Conservation (phyloP, 352 stramenopile genomes). For the Phytophthora citrophthora region DNA sequence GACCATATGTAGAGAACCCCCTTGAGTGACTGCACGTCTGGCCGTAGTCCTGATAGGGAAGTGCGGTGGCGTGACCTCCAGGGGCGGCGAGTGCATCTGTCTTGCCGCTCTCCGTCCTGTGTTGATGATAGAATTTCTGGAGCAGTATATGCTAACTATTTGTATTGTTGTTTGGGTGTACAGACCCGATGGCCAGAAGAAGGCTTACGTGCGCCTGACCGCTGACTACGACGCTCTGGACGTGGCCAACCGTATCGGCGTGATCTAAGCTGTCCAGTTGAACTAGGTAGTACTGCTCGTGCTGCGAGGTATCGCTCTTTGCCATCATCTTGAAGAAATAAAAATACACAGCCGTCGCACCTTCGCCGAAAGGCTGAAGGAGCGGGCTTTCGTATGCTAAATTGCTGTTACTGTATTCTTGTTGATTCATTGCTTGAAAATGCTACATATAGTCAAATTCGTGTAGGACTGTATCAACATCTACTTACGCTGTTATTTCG, state of each 20-base stretch:
- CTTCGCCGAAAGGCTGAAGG: slow-evolving; percentile 36
- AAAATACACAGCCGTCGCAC: slow-evolving; percentile 34
- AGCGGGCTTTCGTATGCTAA: slow-evolving; percentile 32
- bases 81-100: slow-evolving; percentile 12
- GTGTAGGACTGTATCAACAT: slow-evolving; percentile 23
- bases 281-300: slow-evolving; percentile 26
- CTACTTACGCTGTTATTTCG: slow-evolving; percentile 21
- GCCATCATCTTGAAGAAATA: slow-evolving; percentile 65
- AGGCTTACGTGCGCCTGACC: slow-evolving; percentile 99
- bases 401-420: background rate
- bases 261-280: slow-evolving; percentile 95
- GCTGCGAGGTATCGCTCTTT: slow-evolving; percentile 53
- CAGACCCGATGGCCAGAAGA: slow-evolving; percentile 99
- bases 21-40: slow-evolving; percentile 16
- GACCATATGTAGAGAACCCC: slow-evolving; percentile 21
- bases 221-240: slow-evolving; percentile 99
- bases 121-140: background rate
- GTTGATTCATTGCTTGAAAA: background rate
- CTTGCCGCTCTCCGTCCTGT: slow-evolving; percentile 24
- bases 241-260: slow-evolving; percentile 99
- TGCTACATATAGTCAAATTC: background rate
- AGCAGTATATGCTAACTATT: slow-evolving; percentile 19
- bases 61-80: slow-evolving; percentile 25
- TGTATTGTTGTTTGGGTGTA: slow-evolving; percentile 38
- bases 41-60: slow-evolving; percentile 59